Conservation (phyloP, 345 rosid genomes). For the Raphanus raphanistrum region DNA sequence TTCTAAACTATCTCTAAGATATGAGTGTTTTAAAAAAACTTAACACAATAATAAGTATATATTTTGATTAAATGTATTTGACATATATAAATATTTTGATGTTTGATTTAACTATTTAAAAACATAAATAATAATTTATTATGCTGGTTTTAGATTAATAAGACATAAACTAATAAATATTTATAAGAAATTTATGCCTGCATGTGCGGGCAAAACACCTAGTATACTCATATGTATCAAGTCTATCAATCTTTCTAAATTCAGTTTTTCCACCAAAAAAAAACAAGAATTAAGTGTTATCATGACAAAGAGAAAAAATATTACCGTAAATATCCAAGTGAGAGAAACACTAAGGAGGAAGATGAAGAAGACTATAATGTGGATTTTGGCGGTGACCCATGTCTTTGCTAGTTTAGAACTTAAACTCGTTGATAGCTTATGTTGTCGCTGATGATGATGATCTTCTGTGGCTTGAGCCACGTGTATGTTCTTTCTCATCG, state of each 20-base stretch:
- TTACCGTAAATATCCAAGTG: constrained; percentile 40
- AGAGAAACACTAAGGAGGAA: constrained; percentile 37
- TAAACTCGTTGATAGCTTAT: constrained; percentile 10
- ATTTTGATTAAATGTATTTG: no score
- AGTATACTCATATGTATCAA: background rate
- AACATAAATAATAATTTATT: no score
- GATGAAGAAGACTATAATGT: constrained; percentile 37
- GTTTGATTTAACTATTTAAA: no score
- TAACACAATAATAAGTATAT: no score
- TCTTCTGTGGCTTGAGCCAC: constrained; percentile 23
- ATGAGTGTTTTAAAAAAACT: no score
- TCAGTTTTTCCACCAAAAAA: background rate
- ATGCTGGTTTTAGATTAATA: no score
- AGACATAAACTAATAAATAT: no score
- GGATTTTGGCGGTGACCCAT: constrained; percentile 35
- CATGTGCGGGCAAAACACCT: no score
- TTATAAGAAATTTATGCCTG: no score
- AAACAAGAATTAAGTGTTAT: background rate
- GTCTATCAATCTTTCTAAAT: background rate
- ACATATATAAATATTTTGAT: no score
- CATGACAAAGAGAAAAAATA: background rate
- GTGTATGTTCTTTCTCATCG: constrained; percentile 19
- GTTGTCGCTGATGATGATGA: constrained; percentile 16
- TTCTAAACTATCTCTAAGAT: no score
- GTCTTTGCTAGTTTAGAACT: constrained; percentile 34